Conservation (phyloP, 805 yeast genomes). For the Metschnikowia lochheadii region DNA sequence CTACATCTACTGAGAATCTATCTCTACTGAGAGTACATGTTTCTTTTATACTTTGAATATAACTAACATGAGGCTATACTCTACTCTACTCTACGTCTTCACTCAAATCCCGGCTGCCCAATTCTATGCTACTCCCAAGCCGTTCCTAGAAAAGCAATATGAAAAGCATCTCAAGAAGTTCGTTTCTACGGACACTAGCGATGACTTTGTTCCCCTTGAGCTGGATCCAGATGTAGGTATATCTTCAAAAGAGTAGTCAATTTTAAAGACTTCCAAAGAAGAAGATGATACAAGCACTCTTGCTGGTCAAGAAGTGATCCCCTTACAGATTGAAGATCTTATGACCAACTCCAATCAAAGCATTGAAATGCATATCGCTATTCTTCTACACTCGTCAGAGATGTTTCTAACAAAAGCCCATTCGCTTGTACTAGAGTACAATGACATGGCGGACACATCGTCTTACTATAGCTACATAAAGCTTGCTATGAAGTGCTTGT, state of each 20-base stretch:
- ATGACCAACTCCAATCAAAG: not conserved
- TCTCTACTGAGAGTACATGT: too few relatives aligned
- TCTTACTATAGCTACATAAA: slow-evolving; percentile 11
- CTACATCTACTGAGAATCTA: too few relatives aligned
- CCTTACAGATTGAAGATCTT: not conserved
- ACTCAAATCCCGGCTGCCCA: slow-evolving; percentile 4
- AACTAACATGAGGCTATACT: too few relatives aligned
- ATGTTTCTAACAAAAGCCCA: slow-evolving; percentile 12
- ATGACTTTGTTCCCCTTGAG: slow-evolving; percentile 12
- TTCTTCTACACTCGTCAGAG: slow-evolving; percentile 12
- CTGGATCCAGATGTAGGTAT: slow-evolving; percentile 7
- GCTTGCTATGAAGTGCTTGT: slow-evolving; percentile 14
- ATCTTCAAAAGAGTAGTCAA: not conserved
- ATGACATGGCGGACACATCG: slow-evolving; percentile 10
- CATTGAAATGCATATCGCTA: slow-evolving; percentile 6
- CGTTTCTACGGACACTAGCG: slow-evolving; percentile 10
- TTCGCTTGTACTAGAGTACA: slow-evolving; percentile 11
- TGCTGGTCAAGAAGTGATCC: not conserved
- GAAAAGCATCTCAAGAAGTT: slow-evolving; percentile 12
- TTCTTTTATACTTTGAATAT: too few relatives aligned
- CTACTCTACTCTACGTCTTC: not conserved
- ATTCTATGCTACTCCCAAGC: slow-evolving; percentile 14
- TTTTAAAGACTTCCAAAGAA: not conserved
- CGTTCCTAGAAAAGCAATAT: slow-evolving; percentile 15
- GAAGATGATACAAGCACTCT: not conserved